Percentiles rank a stretch among this genome's conserved stretches.
These are phyloP conservation scores for Cytospora paraplurivora DNA, from an alignment of 2,329 filamentous ascomycete genomes.

Conservation along the genomic window DNA sequence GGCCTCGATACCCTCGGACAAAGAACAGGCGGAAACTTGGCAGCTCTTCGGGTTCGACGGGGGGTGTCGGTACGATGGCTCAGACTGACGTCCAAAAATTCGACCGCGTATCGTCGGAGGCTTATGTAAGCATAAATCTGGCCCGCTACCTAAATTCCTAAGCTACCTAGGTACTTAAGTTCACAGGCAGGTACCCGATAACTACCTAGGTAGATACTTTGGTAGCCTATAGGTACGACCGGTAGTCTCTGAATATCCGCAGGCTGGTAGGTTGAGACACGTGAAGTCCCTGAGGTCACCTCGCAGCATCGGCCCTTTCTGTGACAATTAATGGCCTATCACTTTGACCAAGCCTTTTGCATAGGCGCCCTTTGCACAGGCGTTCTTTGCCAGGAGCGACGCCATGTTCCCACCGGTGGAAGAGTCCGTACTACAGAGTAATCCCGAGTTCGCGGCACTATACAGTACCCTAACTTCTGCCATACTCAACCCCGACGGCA, in stretches of 20 bases:
- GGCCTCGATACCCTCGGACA: neutral
- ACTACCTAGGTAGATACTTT: neutral
- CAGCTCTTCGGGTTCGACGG: neutral
- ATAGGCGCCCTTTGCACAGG: neutral
- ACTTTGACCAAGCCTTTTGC: neutral
- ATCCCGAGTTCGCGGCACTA: constrained; percentile 62
- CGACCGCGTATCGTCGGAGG: neutral
- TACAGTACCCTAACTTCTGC: constrained; percentile 56
- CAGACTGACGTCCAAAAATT: neutral
- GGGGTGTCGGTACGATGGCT: neutral
- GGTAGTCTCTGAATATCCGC: too few species aligned
- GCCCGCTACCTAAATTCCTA: neutral
- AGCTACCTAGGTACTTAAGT: neutral
- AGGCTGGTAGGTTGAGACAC: neutral
- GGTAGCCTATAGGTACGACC: too few species aligned
- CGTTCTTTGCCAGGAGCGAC: constrained; percentile 6
- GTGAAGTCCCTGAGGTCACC: too few species aligned
- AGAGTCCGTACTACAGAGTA: constrained; percentile 53
- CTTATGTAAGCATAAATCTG: constrained; percentile 18
- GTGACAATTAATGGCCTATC: neutral
- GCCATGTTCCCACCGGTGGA: constrained; percentile 62
- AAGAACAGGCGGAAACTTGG: neutral
- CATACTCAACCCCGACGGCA: constrained; percentile 59
- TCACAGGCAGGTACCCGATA: too few species aligned
- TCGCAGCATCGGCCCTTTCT: neutral